Base-by-base conservation (phyloP, 257 asterid genomes). In the Ophiorrhiza pumila region DNA sequence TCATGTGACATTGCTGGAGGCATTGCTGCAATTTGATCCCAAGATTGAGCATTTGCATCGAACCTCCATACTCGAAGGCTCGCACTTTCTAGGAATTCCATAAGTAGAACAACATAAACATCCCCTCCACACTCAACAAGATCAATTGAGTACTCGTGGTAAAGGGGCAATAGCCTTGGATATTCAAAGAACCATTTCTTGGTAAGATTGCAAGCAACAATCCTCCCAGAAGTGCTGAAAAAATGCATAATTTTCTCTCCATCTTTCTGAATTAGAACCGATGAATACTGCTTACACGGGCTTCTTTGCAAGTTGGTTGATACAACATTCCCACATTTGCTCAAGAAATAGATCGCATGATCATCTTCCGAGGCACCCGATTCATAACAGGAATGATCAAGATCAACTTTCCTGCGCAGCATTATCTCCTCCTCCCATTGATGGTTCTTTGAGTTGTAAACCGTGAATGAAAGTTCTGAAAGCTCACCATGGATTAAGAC, bases 261-360 rank as follows among this genome's bases (percentile, higher is more conserved):
- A 42, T 73, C 71, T 74, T 75, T 65, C 0, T 23, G 41, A 3
- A 83, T 80, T 31, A 83, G 77, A 7, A 86, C 66, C 11, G 97
- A 88, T 17, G 99, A 88, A 58, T 87, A 94, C 27, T 85, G 87
- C 86, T 90, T 94, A 13, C 91, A 87, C 1, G 97, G 96, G 79
- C 81, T 90, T 65, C 92, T 80, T 69, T 90, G 93, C 37, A 90
- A 79, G 35, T 90, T 86, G 0, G 93, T 67, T 9, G 90, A 84
- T 37, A 93, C 88, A 9, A 91, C 94, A 65, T 90, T 83, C 73
- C 96, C 99, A 73, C 90, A 84, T 77, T 93, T 94, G 84, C 86
- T 86, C 75, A 94, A 66, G 85, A 89, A 91, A 74, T 90, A 94
- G 58, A 78, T 80, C 53, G 92, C 57, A 71, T 72, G 72, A 20